Conservation (phyloP, 148 eudicot species). For the Silene latifolia region DNA sequence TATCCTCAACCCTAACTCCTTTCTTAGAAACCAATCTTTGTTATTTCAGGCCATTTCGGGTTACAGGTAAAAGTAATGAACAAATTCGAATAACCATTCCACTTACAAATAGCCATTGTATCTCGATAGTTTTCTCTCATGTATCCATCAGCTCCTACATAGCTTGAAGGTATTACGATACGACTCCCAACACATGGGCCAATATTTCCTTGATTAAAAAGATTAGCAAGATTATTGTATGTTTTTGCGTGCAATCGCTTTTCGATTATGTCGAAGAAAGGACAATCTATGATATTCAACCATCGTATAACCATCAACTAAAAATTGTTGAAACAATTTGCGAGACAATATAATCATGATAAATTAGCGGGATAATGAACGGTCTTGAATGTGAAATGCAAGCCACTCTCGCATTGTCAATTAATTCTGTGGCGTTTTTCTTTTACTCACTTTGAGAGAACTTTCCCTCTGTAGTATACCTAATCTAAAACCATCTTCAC, state of each 20-base stretch:
- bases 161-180: too few species aligned
- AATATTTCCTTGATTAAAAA: too few species aligned
- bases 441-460: too few species aligned
- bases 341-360: background rate
- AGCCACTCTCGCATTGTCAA: background rate
- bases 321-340: conserved; percentile 4
- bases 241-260: background rate
- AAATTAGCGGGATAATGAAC: background rate
- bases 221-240: background rate
- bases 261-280: background rate
- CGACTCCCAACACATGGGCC: too few species aligned
- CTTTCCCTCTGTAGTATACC: too few species aligned
- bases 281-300: background rate
- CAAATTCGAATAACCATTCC: background rate
- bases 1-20: too few species aligned
- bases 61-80: too few species aligned
- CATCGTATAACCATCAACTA: conserved; percentile 6
- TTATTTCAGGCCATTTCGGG: too few species aligned
- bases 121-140: conserved; percentile 4
- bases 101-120: background rate
- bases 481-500: too few species aligned
- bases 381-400: conserved; percentile 5
- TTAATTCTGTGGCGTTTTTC: too few species aligned
- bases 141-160: background rate
- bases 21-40: too few species aligned